Evolutionary conservation across 2,329 filamentous ascomycete species (phyloP).

Genomic region (Pseudopyrenochaeta lycopersici): DNA sequence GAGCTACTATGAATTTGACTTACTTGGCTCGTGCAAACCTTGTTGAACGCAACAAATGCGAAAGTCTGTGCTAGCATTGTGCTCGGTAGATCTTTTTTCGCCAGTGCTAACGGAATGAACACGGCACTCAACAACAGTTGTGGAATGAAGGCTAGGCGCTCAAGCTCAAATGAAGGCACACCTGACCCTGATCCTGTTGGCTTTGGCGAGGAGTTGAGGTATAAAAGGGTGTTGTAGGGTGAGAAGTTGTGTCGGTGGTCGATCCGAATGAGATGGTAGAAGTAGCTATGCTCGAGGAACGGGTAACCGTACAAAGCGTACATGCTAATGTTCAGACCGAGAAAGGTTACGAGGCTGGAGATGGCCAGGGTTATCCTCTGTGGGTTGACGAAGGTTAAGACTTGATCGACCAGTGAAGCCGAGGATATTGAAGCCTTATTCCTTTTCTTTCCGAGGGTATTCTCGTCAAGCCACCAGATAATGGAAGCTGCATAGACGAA

Average conservation of each 20-base stretch:
- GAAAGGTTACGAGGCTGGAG: conserved; percentile 77
- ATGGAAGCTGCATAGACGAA: conserved; percentile 91
- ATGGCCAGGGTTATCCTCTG: conserved; percentile 66
- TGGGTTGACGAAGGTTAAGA: conserved; percentile 38
- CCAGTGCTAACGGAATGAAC: conserved; percentile 77
- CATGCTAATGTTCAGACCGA: conserved; percentile 79
- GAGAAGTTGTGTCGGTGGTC: conserved; percentile 99
- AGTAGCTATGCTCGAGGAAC: conserved; percentile 89
- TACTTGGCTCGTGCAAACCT: conserved; percentile 98
- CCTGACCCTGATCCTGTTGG: conserved; percentile 35
- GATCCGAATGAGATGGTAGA: conserved; percentile 90
- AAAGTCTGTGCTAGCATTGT: conserved; percentile 96
- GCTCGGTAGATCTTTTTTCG: conserved; percentile 81
- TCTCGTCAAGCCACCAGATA: conserved; percentile 79
- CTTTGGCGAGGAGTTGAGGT: conserved; percentile 75
- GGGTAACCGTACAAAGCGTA: conserved; percentile 75
- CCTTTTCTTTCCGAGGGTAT: conserved; percentile 39
- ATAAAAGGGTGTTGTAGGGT: conserved; percentile 90
- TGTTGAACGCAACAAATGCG: conserved; percentile 97
- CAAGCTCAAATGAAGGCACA: conserved; percentile 61
- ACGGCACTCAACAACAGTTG: conserved; percentile 83
- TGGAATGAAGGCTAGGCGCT: conserved; percentile 87
- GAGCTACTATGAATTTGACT: conserved; percentile 27
- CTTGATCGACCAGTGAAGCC: conserved; percentile 30
- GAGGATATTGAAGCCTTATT: neutral